Conservation (phyloP, 2,329 filamentous ascomycete species). For the Blastomyces parvus region DNA sequence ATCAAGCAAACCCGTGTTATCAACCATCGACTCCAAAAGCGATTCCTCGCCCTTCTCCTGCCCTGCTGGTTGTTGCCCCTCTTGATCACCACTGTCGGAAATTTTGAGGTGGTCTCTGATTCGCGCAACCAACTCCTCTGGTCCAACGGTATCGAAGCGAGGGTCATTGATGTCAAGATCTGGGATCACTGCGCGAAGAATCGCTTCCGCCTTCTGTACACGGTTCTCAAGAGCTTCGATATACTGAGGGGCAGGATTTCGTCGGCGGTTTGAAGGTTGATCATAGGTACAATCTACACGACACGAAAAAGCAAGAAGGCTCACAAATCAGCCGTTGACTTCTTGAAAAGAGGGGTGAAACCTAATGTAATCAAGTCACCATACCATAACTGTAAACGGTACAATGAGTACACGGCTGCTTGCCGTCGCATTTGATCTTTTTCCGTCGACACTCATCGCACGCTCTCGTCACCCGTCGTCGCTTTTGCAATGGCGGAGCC, state of each 20-base stretch:
- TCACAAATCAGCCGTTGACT: neutral
- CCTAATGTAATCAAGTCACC: conserved; percentile 19
- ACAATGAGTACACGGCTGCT: conserved; percentile 87
- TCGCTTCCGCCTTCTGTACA: conserved; percentile 69
- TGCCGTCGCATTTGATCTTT: conserved; percentile 81
- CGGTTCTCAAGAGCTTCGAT: conserved; percentile 80
- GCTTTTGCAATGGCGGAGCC: conserved; percentile 57
- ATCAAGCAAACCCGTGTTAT: conserved; percentile 81
- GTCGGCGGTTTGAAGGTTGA: conserved; percentile 81
- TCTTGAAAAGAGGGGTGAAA: neutral
- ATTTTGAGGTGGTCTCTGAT: conserved; percentile 27
- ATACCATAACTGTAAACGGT: conserved; percentile 97
- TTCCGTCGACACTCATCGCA: conserved; percentile 77
- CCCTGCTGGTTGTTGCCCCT: conserved; percentile 20
- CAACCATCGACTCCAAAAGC: conserved; percentile 87
- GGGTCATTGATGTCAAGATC: conserved; percentile 79
- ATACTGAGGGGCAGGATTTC: conserved; percentile 86
- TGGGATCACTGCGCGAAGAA: conserved; percentile 70
- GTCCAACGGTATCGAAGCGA: conserved; percentile 64
- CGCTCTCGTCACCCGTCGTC: conserved; percentile 66
- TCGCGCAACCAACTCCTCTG: conserved; percentile 46
- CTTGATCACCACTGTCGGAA: conserved; percentile 14
- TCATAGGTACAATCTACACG: conserved; percentile 81
- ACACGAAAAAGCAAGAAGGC: neutral
- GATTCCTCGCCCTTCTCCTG: conserved; percentile 51